These are phyloP conservation scores for Populus pruinosa DNA, from an alignment of 345 rosid species.

Conservation along the genomic window DNA sequence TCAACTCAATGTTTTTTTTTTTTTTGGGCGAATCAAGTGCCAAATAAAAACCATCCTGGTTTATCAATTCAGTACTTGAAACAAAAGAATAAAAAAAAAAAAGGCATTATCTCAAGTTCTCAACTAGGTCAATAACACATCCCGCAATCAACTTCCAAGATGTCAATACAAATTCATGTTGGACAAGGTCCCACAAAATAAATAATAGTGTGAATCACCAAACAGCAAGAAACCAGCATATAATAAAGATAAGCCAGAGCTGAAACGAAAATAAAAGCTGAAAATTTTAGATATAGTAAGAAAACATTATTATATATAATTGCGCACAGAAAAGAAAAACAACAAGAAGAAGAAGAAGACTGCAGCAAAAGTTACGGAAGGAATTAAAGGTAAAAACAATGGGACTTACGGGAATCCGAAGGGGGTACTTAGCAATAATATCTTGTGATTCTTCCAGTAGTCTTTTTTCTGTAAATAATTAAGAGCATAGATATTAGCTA, in stretches of 20 bases:
- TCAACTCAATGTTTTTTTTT: background rate
- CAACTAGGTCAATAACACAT: too few relatives aligned
- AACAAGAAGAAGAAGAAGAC: too few relatives aligned
- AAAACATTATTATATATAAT: background rate
- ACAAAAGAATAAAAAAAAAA: too few relatives aligned
- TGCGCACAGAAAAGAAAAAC: background rate
- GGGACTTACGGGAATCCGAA: slow-evolving; percentile 60
- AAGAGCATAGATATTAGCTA: background rate
- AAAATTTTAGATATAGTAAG: slow-evolving; percentile 46
- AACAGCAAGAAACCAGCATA: background rate
- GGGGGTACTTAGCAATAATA: slow-evolving; percentile 48
- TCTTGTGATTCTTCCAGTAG: slow-evolving; percentile 52
- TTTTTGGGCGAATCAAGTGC: too few relatives aligned
- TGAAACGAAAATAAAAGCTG: slow-evolving; percentile 12
- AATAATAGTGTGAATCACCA: too few relatives aligned
- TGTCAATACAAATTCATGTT: too few relatives aligned
- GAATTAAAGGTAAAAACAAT: background rate
- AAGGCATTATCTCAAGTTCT: too few relatives aligned
- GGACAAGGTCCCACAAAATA: background rate
- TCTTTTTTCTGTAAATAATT: slow-evolving; percentile 47
- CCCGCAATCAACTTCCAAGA: too few relatives aligned
- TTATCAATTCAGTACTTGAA: too few relatives aligned
- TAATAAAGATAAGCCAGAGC: background rate
- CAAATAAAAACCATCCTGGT: too few relatives aligned
- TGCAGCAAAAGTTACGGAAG: background rate